Evolutionary conservation across 441 rosid genomes (phyloP), one percentile per base, ranked within the genome.

Genomic region (Gossypium armourianum): DNA sequence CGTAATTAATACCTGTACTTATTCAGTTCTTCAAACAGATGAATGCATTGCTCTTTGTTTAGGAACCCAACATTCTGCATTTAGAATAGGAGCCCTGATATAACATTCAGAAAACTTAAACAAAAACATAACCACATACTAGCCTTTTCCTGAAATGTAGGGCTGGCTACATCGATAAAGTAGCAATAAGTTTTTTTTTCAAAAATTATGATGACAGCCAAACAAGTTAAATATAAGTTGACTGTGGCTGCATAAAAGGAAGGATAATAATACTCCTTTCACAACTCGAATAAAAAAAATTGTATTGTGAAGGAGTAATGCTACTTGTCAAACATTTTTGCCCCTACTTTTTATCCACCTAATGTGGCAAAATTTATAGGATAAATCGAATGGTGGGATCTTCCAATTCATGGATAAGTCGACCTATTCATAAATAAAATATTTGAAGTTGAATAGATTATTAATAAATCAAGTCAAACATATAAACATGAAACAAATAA

Each of bases 21-120:
- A 76, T 90, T 89, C 72, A 94, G 80, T 69, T 86, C 88, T 76
- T 87, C 88, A 81, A 94, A 94, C 74, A 94, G 88, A 75, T 16
- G 76, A 72, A 87, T 76, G 57, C 97, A 94, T 76, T 94, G 96
- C 75, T 87, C 81, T 84, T 91, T 81, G 69, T 90, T 54, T 55
- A 94, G 83, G 74, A 3, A 78, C 70, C 92, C 94, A 4, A 50
- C 81, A 20, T 85, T 77, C 98, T 91, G 88, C 77, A 68, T 28
- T 71, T 40, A 71, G 56, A 77, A 55, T 74, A 47, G 54, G 60
- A 28, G 58, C 47, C 49, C 80, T 57, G 24, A 75, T 4, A 43
- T 60, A 73, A 63, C 20, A 61, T 60, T 52, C 20, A 57, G 63
- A 36, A 65, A 66, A 69, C 6, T 17, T 4, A 53, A 47, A 58